Evolutionary conservation across 495 filamentous ascomycete species (phyloP), one percentile per base, ranked within the genome.

Genomic region (Bryoglossum gracile): DNA sequence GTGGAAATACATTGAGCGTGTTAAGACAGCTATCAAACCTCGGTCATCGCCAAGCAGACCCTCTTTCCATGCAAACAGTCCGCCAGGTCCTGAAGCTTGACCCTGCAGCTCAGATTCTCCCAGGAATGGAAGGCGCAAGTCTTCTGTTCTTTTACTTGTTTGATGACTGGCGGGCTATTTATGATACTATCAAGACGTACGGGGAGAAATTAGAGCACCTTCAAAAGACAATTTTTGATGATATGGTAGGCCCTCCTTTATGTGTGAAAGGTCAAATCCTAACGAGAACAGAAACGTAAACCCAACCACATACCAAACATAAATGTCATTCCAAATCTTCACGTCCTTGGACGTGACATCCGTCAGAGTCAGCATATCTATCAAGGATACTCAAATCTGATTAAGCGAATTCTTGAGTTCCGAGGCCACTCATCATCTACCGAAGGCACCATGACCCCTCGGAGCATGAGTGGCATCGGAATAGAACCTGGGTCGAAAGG

Each of bases 121-220:
- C 63, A 13, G 68, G 66, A n/a, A 62, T 62, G 9, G 83, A 89
- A 55, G 75, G 78, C 3, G 73, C 88, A 0, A 87, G 86, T 50
- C 65, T 89, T 23, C 70, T 94, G 10, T 87, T 91, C 57, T 91
- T 87, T 61, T 92, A 90, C 59, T 72, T 94, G 4, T 94, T 92
- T 55, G 88, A 94, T 55, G 87, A 92, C 62, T 94, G 85, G 84
- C 72, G 80, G 35, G 80, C 80, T 5, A 82, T 74, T 50, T 86
- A 83, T 57, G 68, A 70, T 18, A 68, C 87, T 16, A 75, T 88
- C 32, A 40, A 30, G 2, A 49, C 14, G 19, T 61, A 85, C 52
- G 76, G 74, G 6, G 65, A 68, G 5, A 61, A 73, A 36, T 68
- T 89, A 21, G 71, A 77, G 32, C 39, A 65, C 43, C 54, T 89